These are phyloP conservation scores for Lipomyces mesembrius DNA, from an alignment of 805 yeast species.

Conservation along the genomic window DNA sequence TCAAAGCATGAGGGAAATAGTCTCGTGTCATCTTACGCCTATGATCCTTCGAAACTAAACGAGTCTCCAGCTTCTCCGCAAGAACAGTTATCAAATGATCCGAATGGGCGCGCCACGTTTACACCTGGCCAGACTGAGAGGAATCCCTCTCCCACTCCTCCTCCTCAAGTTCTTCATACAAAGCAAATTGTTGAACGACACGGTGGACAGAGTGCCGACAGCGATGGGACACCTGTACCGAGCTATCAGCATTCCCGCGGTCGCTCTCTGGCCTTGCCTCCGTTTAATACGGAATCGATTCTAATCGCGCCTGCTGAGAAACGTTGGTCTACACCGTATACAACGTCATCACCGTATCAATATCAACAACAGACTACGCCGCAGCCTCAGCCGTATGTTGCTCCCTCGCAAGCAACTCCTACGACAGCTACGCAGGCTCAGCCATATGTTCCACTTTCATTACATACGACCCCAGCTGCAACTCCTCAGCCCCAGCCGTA, in stretches of 20 bases:
- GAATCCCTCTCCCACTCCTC: neutral
- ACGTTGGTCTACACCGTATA: conserved; percentile 1
- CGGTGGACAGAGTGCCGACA: neutral
- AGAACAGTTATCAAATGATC: neutral
- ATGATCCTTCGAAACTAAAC: neutral
- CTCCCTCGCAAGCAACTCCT: neutral
- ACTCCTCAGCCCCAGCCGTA: neutral
- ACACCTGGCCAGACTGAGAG: neutral
- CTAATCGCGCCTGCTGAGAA: neutral
- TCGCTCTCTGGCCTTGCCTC: conserved; percentile 2
- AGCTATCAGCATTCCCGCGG: conserved; percentile 1
- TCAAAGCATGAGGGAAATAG: neutral
- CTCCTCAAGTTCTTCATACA: neutral
- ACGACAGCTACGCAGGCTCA: neutral
- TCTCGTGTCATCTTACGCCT: neutral
- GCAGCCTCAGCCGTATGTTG: conserved; percentile 5
- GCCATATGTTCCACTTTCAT: conserved; percentile 1
- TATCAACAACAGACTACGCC: neutral
- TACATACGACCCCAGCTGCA: neutral
- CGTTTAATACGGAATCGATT: neutral
- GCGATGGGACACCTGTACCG: neutral
- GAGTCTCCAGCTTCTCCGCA: neutral
- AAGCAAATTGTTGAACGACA: neutral
- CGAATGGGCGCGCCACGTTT: neutral
- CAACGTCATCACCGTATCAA: neutral